Evolutionary conservation across 306 rosid genomes (phyloP), one percentile per base, ranked within the genome.

Genomic region (Benincasa hispida): DNA sequence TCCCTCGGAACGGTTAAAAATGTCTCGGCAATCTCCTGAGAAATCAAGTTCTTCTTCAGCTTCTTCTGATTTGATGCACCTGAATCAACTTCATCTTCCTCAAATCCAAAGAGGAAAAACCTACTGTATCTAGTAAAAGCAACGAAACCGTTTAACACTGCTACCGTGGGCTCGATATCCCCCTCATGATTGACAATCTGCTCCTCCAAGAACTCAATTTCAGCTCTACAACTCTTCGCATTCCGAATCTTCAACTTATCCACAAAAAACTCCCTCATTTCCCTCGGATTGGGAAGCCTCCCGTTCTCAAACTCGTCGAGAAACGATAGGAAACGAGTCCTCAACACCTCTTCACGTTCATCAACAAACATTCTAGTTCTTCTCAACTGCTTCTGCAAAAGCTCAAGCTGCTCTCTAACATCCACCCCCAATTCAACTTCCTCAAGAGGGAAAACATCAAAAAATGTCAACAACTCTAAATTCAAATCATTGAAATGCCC

Each of bases 401-500:
- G 87, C 85, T 87, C 90, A 84, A 87, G 80, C 85, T 93, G 98
- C 50, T 93, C 98, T 83, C 86, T 88, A 72, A 90, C 87, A 72
- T 93, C 98, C 51, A 85, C 84, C 8, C 89, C 89, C 82, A 91
- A 84, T 81, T 78, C 82, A 39, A 90, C 83, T 58, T 90, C 92
- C 63, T 74, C 82, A 58, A 87, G 47, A 0, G 98, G 98, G 34
- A 93, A 91, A 19, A 93, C 98, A 78, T 93, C 98, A 68, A 93
- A 80, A 79, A 93, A 92, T 62, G 94, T 91, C 47, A 96, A 91
- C 51, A 93, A 87, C 53, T 93, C 98, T 48, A 86, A 89, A 70
- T 91, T 91, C 89, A 93, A 78, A 79, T 93, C 98, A 76, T 93
- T 96, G 59, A 91, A 93, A 84, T 93, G 96, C 41, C 93, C 97